Percentiles rank a stretch among this genome's conserved stretches.
Conservation (phyloP, 352 stramenopile genomes). For the Globisporangium emineosum region DNA sequence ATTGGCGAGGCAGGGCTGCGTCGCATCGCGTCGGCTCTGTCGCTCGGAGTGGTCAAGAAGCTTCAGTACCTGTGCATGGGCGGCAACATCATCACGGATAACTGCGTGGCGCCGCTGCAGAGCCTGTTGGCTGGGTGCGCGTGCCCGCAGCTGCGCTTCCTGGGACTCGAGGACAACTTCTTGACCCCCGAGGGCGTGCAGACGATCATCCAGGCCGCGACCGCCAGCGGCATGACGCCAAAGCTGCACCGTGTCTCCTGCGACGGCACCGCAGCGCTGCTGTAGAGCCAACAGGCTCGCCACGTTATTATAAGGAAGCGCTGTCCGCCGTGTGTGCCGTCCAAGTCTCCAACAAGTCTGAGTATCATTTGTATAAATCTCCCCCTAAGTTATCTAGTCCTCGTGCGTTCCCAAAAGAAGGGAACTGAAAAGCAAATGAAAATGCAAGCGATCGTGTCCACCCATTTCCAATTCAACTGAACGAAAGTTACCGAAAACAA, state of each 20-base stretch:
- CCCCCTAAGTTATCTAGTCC: not conserved
- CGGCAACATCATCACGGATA: constrained; percentile 81
- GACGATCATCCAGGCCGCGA: constrained; percentile 54
- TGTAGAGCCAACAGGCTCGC: not conserved
- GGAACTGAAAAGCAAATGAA: not conserved
- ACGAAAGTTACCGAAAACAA: too few species aligned
- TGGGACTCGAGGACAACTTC: constrained; percentile 83
- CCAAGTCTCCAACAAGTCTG: not conserved
- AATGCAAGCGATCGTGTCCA: not conserved
- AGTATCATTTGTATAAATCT: not conserved
- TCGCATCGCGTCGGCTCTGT: constrained; percentile 35
- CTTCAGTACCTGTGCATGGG: constrained; percentile 76
- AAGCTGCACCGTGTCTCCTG: constrained; percentile 50
- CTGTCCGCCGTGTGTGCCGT: not conserved
- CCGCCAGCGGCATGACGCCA: constrained; percentile 36
- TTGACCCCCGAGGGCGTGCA: constrained; percentile 60
- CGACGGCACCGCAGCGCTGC: constrained; percentile 20
- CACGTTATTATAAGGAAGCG: constrained; percentile 1
- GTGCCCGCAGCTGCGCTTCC: constrained; percentile 57
- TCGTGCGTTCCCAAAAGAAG: not conserved
- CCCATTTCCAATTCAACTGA: too few species aligned
- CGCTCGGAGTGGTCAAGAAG: constrained; percentile 19
- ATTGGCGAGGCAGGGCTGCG: constrained; percentile 60
- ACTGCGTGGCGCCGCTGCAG: constrained; percentile 52
- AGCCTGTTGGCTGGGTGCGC: constrained; percentile 29